Evolutionary conservation across 148 eudicot species (phyloP).

Genomic region (Chenopodium quinoa): DNA sequence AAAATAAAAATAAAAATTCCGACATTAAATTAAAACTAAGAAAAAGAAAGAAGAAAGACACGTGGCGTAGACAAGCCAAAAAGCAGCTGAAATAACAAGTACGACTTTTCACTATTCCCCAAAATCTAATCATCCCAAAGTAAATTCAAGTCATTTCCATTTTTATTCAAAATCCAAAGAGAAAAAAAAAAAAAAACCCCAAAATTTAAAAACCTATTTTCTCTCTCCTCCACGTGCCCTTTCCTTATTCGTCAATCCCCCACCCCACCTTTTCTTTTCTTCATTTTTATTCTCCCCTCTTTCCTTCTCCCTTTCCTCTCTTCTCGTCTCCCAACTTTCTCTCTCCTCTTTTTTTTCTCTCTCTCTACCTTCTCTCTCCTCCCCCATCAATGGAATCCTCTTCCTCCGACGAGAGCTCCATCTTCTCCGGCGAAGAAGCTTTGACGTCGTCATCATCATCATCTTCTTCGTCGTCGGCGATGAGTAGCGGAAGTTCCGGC

Average conservation of each 20-base stretch:
- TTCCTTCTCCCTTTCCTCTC: too few relatives aligned
- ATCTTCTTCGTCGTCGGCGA: slow-evolving; percentile 9
- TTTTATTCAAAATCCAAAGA: too few relatives aligned
- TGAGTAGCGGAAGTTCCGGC: slow-evolving; percentile 42
- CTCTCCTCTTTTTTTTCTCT: background rate
- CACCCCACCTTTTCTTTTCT: too few relatives aligned
- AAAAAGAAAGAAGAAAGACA: slow-evolving; percentile 1
- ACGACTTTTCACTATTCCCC: slow-evolving; percentile 18
- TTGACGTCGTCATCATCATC: background rate
- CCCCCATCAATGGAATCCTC: slow-evolving; percentile 15
- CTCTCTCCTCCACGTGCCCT: slow-evolving; percentile 21
- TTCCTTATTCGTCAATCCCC: too few relatives aligned
- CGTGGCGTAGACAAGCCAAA: slow-evolving; percentile 23
- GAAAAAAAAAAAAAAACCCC: background rate
- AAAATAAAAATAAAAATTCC: background rate
- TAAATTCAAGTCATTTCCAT: background rate
- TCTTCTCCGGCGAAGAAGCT: slow-evolving; percentile 19
- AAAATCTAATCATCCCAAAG: slow-evolving; percentile 10
- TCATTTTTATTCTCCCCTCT: too few relatives aligned
- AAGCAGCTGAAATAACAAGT: slow-evolving; percentile 11
- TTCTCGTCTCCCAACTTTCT: slow-evolving; percentile 1
- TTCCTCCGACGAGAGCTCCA: slow-evolving; percentile 21
- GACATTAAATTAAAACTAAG: background rate
- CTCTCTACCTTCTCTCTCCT: slow-evolving; percentile 1
- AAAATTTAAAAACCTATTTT: background rate